Evolutionary conservation across 2,329 filamentous ascomycete species (phyloP).

Genomic region (Cladophialophora immunda): DNA sequence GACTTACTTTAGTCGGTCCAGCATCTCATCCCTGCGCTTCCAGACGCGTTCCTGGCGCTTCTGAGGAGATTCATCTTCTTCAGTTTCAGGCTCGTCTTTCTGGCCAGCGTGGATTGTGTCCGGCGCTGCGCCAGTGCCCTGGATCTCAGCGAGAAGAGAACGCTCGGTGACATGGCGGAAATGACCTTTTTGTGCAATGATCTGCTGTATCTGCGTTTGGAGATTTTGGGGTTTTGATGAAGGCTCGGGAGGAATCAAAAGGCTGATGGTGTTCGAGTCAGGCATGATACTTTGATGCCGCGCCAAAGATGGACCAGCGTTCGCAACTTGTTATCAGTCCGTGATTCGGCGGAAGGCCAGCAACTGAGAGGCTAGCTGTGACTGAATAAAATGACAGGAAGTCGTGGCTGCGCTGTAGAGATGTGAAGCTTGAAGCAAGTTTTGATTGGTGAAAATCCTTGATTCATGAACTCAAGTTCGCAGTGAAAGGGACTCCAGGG

Average conservation of each 20-base stretch:
- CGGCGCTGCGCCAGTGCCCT: conserved; percentile 44
- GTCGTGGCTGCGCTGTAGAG: background rate
- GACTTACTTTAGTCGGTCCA: conserved; percentile 53
- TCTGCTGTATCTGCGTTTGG: conserved; percentile 58
- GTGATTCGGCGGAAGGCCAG: background rate
- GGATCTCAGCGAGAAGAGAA: conserved; percentile 74
- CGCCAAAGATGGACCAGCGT: background rate
- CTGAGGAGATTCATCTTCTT: conserved; percentile 46
- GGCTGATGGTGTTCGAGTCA: conserved; percentile 31
- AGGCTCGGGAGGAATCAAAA: conserved; percentile 29
- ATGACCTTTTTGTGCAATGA: conserved; percentile 79
- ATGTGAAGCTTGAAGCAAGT: background rate
- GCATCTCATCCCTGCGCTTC: conserved; percentile 55
- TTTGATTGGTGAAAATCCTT: conserved; percentile 5
- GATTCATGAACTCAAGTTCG: background rate
- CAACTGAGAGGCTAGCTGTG: background rate
- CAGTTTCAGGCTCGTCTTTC: conserved; percentile 46
- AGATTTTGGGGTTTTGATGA: conserved; percentile 20
- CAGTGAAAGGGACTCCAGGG: background rate
- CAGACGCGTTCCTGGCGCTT: conserved; percentile 53
- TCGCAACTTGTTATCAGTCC: background rate
- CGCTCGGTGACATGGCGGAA: conserved; percentile 83
- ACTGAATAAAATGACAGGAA: conserved; percentile 2
- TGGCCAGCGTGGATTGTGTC: conserved; percentile 60
- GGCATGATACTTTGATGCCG: conserved; percentile 22